These are phyloP conservation scores for Cryomyces antarcticus DNA, from an alignment of 495 filamentous ascomycete genomes.

Conservation along the genomic window DNA sequence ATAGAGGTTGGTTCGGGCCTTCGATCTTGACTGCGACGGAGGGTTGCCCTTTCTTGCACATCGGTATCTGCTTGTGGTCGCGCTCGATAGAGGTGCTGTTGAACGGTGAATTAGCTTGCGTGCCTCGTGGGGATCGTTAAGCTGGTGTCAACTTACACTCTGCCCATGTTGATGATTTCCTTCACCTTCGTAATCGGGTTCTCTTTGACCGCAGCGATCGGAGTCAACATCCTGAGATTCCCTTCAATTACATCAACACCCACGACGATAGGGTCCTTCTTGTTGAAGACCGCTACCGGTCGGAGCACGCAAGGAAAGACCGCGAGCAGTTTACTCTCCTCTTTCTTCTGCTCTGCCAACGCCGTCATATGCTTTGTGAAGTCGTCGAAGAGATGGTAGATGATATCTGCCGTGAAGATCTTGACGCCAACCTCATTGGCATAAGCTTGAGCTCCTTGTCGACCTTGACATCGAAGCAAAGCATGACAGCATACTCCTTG, in stretches of 20 bases:
- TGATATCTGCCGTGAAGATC: slow-evolving; percentile 97
- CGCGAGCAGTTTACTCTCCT: slow-evolving; percentile 82
- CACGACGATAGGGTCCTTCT: slow-evolving; percentile 86
- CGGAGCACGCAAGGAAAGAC: slow-evolving; percentile 89
- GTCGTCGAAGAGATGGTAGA: slow-evolving; percentile 93
- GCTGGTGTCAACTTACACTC: slow-evolving; percentile 57
- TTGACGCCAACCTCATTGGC: slow-evolving; percentile 92
- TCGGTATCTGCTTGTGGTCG: slow-evolving; percentile 80
- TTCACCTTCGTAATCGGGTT: slow-evolving; percentile 61
- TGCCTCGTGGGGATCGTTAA: background rate
- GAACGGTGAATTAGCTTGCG: slow-evolving; percentile 3
- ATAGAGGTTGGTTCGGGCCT: slow-evolving; percentile 80
- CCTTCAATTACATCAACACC: slow-evolving; percentile 92
- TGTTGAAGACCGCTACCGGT: slow-evolving; percentile 93
- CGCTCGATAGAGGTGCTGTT: slow-evolving; percentile 80
- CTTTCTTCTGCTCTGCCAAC: slow-evolving; percentile 75
- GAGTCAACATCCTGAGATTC: slow-evolving; percentile 63
- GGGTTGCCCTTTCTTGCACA: slow-evolving; percentile 90
- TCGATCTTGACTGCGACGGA: slow-evolving; percentile 97
- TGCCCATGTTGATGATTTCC: slow-evolving; percentile 65
- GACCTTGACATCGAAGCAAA: slow-evolving; percentile 98
- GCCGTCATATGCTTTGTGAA: slow-evolving; percentile 88
- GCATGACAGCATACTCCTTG: slow-evolving; percentile 93
- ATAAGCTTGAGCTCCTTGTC: slow-evolving; percentile 89
- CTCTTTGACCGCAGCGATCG: slow-evolving; percentile 63